A percentile compares a stretch with the other conserved stretches of the same genome.
These are phyloP conservation scores for Penicillium sp. DNA, from an alignment of 2,329 filamentous ascomycete species.

Conservation along the genomic window DNA sequence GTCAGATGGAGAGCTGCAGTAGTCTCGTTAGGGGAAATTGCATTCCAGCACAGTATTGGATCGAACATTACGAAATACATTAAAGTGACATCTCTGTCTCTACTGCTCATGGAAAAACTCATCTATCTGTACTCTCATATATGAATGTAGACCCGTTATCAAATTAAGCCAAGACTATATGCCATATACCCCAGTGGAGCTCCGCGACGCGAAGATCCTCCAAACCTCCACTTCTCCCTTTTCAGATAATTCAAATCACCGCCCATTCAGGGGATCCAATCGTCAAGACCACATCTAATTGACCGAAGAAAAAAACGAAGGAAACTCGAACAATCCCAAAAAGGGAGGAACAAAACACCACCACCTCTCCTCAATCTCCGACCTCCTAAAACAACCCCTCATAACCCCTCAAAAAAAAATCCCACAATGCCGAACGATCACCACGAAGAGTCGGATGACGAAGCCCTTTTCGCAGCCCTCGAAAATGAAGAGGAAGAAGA, in stretches of 20 bases:
- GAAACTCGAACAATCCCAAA: neutral
- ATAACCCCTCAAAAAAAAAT: neutral
- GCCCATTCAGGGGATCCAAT: neutral
- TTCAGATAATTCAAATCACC: neutral
- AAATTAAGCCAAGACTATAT: neutral
- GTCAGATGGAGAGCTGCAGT: neutral
- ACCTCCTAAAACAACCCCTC: neutral
- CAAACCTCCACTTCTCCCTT: neutral
- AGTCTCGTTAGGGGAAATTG: neutral
- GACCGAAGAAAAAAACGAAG: neutral
- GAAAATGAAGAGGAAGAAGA: conserved; percentile 57
- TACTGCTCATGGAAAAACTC: neutral
- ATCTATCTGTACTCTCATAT: neutral
- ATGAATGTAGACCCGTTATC: neutral
- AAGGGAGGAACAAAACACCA: neutral
- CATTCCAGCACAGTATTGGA: neutral
- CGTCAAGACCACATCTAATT: neutral
- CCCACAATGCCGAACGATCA: conserved; percentile 22
- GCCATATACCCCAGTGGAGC: neutral
- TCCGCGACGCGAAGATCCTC: neutral
- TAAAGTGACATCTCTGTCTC: too few species aligned
- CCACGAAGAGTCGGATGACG: conserved; percentile 55
- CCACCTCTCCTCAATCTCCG: neutral
- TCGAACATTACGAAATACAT: neutral
- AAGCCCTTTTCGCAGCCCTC: conserved; percentile 61